These are phyloP conservation scores for Fusarium austroafricanum DNA, from an alignment of 2,329 filamentous ascomycete species.

Conservation along the genomic window DNA sequence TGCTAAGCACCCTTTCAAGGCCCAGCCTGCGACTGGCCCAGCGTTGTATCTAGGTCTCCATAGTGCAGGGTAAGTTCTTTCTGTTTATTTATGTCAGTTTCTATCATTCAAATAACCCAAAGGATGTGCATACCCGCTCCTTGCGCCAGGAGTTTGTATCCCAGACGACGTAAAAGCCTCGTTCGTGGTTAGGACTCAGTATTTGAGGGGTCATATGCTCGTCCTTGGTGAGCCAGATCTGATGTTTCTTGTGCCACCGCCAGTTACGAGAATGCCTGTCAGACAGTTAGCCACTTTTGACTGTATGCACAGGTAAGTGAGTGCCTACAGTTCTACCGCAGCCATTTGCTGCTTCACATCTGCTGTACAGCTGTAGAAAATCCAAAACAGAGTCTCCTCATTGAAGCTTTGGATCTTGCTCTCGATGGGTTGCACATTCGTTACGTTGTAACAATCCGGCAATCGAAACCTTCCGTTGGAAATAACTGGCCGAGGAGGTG, in stretches of 20 bases:
- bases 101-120: conserved; percentile 24
- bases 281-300: conserved; percentile 10
- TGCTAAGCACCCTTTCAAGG: conserved; percentile 32
- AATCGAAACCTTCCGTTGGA: conserved; percentile 63
- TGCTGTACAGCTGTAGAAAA: conserved; percentile 74
- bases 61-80: conserved; percentile 72
- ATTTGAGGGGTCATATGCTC: conserved; percentile 72
- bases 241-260: conserved; percentile 76
- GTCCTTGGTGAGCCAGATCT: conserved; percentile 75
- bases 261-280: conserved; percentile 72
- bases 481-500: conserved; percentile 67
- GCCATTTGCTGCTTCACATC: conserved; percentile 73
- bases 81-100: conserved; percentile 51
- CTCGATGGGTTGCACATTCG: conserved; percentile 73
- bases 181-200: conserved; percentile 68
- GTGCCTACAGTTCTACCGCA: conserved; percentile 69
- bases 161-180: conserved; percentile 75
- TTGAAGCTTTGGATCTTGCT: conserved; percentile 75
- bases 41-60: conserved; percentile 67
- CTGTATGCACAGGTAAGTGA: fast-evolving
- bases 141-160: conserved; percentile 71
- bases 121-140: conserved; percentile 64
- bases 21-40: conserved; percentile 49
- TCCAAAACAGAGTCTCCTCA: conserved; percentile 76
- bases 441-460: conserved; percentile 75